Evolutionary conservation across 306 rosid genomes (phyloP).

Genomic region (Fragaria vesca): DNA sequence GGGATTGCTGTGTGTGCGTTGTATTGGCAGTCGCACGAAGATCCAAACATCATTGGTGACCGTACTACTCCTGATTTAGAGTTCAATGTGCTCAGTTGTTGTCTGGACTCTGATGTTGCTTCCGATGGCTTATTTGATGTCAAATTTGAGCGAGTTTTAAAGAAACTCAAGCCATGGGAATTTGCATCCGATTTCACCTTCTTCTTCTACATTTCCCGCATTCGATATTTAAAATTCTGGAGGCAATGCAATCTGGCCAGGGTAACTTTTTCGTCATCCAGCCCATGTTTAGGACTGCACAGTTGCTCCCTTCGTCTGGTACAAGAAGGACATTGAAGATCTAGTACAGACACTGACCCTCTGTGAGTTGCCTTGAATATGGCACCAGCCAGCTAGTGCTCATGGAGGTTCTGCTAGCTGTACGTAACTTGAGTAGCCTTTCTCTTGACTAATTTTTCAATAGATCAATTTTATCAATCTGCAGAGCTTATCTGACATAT

Average conservation of each 20-base stretch:
- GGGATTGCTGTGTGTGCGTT: conserved; percentile 6
- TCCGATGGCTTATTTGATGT: background rate
- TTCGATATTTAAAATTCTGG: background rate
- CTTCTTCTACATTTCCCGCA: background rate
- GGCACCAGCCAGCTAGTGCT: background rate
- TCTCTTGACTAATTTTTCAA: too few relatives aligned
- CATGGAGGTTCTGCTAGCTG: too few relatives aligned
- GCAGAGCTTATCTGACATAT: too few relatives aligned
- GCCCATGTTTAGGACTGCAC: background rate
- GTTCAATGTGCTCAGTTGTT: background rate
- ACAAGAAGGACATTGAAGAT: background rate
- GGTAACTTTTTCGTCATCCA: background rate
- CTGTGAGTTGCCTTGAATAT: background rate
- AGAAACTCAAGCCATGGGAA: background rate
- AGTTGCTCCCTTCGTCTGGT: conserved; percentile 6
- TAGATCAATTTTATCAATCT: too few relatives aligned
- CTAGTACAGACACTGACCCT: background rate
- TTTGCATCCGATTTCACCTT: background rate
- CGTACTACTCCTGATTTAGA: background rate
- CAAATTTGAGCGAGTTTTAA: background rate
- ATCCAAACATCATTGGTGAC: background rate
- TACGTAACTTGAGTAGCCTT: too few relatives aligned
- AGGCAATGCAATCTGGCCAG: background rate
- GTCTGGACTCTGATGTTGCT: background rate
- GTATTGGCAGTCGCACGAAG: background rate